A percentile compares a stretch with the other conserved stretches of the same genome.
Conservation (phyloP, 192 early-diverging fungal genomes). For the Linnemannia hyalina region DNA sequence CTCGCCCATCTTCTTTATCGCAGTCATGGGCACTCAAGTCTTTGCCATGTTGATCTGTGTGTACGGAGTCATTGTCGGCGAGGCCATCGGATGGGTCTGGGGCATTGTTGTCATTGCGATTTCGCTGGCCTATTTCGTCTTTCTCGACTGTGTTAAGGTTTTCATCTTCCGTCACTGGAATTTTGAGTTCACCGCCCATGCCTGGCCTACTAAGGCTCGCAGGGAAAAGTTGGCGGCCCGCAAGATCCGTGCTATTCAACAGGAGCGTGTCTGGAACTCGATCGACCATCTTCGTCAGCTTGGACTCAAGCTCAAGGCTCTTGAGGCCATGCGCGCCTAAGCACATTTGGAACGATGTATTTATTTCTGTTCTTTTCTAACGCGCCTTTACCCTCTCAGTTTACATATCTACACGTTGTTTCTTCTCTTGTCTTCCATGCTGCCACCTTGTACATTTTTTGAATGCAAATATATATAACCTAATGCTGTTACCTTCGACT, state of each 20-base stretch:
- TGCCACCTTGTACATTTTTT: not conserved
- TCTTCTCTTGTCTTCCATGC: not conserved
- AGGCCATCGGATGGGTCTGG: constrained; percentile 81
- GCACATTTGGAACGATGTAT: not conserved
- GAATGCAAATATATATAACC: too few species aligned
- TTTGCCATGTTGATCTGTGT: constrained; percentile 90
- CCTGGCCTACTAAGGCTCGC: constrained; percentile 81
- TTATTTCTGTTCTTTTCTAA: not conserved
- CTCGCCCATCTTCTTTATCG: constrained; percentile 82
- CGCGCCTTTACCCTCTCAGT: not conserved
- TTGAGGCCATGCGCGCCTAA: constrained; percentile 34
- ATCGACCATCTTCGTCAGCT: constrained; percentile 36
- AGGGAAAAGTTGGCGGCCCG: constrained; percentile 72
- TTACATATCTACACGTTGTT: not conserved
- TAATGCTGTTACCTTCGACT: too few species aligned
- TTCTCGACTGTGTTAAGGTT: constrained; percentile 94
- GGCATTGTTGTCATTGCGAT: constrained; percentile 78
- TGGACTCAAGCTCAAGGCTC: constrained; percentile 38
- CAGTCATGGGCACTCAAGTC: constrained; percentile 91
- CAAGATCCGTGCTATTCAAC: constrained; percentile 61
- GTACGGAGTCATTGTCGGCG: constrained; percentile 72
- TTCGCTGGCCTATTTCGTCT: constrained; percentile 84
- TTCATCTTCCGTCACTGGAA: constrained; percentile 86
- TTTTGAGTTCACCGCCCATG: constrained; percentile 89
- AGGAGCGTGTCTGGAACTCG: constrained; percentile 59